Base-by-base conservation (phyloP, 2,329 filamentous ascomycete genomes). In the Cercospora nicotianae region DNA sequence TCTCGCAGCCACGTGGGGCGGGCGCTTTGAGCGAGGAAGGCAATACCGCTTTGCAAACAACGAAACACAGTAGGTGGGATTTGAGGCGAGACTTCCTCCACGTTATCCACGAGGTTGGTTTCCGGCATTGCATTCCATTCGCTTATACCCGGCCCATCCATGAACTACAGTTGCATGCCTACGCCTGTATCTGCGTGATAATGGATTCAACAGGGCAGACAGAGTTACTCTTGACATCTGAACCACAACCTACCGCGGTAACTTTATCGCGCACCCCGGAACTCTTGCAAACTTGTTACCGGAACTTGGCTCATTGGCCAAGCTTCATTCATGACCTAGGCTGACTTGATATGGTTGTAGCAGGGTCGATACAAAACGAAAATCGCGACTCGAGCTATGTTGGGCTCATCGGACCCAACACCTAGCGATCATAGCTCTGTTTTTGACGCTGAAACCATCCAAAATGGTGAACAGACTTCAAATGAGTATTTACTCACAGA, bases 371-470 rank as follows among this genome's bases (percentile, higher is more conserved):
- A 39, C 51, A 28, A 23, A 28, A 33, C 28, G 13, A 53, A 20
- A 26, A 23, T 18, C 39, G 36, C 18, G 45, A 58, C 28, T 12
- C 48, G 30, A 30, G 45, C 20, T 7, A 53, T 28, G 20, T 55
- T 67, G 58, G 66, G 69, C 67, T 72, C 71, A 10, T 72, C 69
- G 28, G 71, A 74, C 57, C 60, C 48, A 20, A 69, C 64, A 4
- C 70, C 69, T 9, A 73, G 72, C 62, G 66, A 72, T 10, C 66
- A 72, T 60, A 73, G 73, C 62, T 75, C 74, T 2, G 16, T 75
- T 12, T 75, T 69, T 67, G 72, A 74, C 60, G 69, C 69, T 28
- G 60, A 53, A 65, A 71, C 63, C 4, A 20, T 65, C 16, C 62
- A 30, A 7, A 8, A 13, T 42, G 62, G 20, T 8, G 31, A 55